Percentiles rank a stretch among this genome's conserved stretches.
Conservation (phyloP, 176 grass and related monocot genomes). For the Themeda triandra region DNA sequence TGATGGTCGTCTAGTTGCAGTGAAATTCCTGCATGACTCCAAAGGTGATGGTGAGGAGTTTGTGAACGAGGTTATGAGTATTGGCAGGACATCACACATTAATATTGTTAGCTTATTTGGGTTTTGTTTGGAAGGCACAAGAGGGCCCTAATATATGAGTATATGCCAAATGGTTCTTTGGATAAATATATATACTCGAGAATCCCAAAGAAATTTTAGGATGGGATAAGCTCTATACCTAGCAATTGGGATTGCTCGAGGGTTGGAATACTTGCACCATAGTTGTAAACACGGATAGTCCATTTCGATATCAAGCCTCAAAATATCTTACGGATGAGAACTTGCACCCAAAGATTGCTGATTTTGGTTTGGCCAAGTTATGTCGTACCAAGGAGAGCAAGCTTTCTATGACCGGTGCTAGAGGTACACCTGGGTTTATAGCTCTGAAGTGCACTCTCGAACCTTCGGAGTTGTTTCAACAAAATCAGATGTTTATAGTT, state of each 20-base stretch:
- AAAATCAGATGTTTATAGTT: conserved; percentile 70
- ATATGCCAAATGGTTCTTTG: conserved; percentile 57
- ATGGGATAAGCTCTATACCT: conserved; percentile 52
- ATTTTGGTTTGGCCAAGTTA: conserved; percentile 64
- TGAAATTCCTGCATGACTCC: conserved; percentile 48
- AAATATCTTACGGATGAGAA: conserved; percentile 52
- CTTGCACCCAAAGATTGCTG: conserved; percentile 63
- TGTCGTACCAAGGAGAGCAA: conserved; percentile 32
- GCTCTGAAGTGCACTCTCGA: conserved; percentile 42
- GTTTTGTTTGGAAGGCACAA: conserved; percentile 48
- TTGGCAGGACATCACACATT: conserved; percentile 58
- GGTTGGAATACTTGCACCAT: conserved; percentile 51
- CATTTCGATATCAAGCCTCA: conserved; percentile 73
- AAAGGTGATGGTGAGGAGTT: conserved; percentile 56
- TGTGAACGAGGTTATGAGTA: conserved; percentile 59
- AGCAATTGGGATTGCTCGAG: conserved; percentile 45
- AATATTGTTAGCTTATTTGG: conserved; percentile 56
- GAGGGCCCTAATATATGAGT: conserved; percentile 53
- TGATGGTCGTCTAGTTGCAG: conserved; percentile 39
- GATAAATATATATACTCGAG: conserved; percentile 63
- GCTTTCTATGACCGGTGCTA: conserved; percentile 49
- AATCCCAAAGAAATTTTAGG: conserved; percentile 38
- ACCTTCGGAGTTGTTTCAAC: conserved; percentile 41
- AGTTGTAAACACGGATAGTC: conserved; percentile 49
- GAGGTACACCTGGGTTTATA: conserved; percentile 65